A percentile compares a stretch with the other conserved stretches of the same genome.
Conservation (phyloP, 768 basidiomycete genomes). For the Lentinus tigrinus region DNA sequence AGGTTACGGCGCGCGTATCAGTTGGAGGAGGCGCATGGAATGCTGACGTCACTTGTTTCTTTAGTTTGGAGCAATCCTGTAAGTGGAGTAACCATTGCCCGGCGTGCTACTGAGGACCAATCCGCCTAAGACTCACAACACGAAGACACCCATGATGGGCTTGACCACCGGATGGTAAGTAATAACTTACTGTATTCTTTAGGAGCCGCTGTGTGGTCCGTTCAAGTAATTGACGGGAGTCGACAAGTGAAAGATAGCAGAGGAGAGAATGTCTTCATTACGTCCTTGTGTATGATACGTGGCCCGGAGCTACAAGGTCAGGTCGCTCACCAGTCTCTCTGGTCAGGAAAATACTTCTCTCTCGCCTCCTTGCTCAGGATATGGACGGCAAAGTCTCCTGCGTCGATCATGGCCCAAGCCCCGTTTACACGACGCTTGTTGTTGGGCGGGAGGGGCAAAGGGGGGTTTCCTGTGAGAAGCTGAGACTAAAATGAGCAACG, state of each 20-base stretch:
- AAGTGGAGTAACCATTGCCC: too few species aligned
- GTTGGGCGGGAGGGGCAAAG: slow-evolving; percentile 62
- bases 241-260: too few species aligned
- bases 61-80: neutral
- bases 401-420: slow-evolving; percentile 86
- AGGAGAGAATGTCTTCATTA: too few species aligned
- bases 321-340: slow-evolving; percentile 17
- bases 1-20: neutral
- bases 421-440: slow-evolving; percentile 57
- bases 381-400: slow-evolving; percentile 78
- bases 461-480: slow-evolving; percentile 59
- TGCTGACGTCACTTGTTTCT: neutral
- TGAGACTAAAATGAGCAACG: slow-evolving; percentile 56
- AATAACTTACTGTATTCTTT: too few species aligned
- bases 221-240: too few species aligned
- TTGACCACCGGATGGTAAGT: too few species aligned
- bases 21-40: neutral
- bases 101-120: too few species aligned
- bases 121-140: too few species aligned
- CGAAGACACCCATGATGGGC: too few species aligned
- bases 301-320: neutral
- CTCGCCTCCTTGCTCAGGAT: slow-evolving; percentile 65
- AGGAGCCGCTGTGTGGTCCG: too few species aligned
- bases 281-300: neutral
- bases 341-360: slow-evolving; percentile 60